These are phyloP conservation scores for Diophrys appendiculata DNA, from an alignment of 73 alveolate genomes.

Conservation along the genomic window DNA sequence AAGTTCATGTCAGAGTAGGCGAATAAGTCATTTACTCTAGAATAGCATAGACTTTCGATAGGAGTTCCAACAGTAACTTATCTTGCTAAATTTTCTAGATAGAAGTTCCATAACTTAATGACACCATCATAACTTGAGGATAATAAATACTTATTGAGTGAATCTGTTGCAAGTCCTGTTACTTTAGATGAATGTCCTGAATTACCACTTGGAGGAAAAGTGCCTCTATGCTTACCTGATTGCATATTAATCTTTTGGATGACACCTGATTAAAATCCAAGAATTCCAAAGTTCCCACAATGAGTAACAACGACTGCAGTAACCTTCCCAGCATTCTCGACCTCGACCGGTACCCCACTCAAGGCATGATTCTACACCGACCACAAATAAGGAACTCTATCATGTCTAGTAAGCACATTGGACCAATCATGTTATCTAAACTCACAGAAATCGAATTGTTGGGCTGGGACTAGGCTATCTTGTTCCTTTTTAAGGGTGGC, in stretches of 20 bases:
- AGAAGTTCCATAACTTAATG: conserved; percentile 85
- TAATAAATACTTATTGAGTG: conserved; percentile 68
- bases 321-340: conserved; percentile 61
- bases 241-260: conserved; percentile 86
- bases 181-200: conserved; percentile 50
- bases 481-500: conserved; percentile 58
- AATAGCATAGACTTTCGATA: conserved; percentile 8
- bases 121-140: conserved; percentile 70
- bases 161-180: conserved; percentile 79
- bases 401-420: conserved; percentile 77
- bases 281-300: conserved; percentile 90
- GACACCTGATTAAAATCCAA: conserved; percentile 67
- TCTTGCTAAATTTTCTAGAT: conserved; percentile 60
- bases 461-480: conserved; percentile 25
- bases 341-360: conserved; percentile 67
- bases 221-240: conserved; percentile 80
- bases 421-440: conserved; percentile 93
- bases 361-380: conserved; percentile 64
- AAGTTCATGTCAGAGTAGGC: conserved; percentile 39
- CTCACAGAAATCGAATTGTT: conserved; percentile 74
- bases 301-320: conserved; percentile 70
- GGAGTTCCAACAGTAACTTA: conserved; percentile 29
- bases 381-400: conserved; percentile 70
- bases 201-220: conserved; percentile 49
- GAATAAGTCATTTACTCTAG: conserved; percentile 66